phyloP scores from a whole-genome alignment of 2,329 filamentous ascomycete species.

The Alternaria viburni region DNA sequence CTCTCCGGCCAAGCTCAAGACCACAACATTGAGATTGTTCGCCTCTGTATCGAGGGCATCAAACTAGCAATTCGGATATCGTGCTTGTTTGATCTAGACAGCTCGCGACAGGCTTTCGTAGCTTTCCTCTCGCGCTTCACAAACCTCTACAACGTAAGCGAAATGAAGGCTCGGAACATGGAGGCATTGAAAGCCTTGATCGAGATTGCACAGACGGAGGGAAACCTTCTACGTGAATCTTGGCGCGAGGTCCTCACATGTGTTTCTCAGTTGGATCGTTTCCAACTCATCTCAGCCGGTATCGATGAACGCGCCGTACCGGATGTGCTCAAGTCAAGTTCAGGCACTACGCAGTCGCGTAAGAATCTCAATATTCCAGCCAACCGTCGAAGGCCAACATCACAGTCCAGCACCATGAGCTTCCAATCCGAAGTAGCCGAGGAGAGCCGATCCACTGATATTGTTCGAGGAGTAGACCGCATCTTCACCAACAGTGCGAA shows the following conservation, averaged over 20 bases:
- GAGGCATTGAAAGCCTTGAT: slow-evolving; percentile 91
- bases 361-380: slow-evolving; percentile 69
- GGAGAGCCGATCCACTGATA: slow-evolving; percentile 90
- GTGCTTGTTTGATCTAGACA: slow-evolving; percentile 90
- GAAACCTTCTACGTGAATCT: slow-evolving; percentile 84
- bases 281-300: slow-evolving; percentile 93
- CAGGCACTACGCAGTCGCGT: slow-evolving; percentile 64
- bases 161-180: slow-evolving; percentile 95
- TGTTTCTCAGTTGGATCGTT: slow-evolving; percentile 91
- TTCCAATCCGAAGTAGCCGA: slow-evolving; percentile 83
- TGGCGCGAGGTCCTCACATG: slow-evolving; percentile 97
- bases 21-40: slow-evolving; percentile 90
- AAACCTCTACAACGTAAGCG: slow-evolving; percentile 92
- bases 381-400: slow-evolving; percentile 57
- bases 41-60: slow-evolving; percentile 92
- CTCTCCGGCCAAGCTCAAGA: slow-evolving; percentile 93
- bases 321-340: slow-evolving; percentile 79
- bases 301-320: slow-evolving; percentile 92
- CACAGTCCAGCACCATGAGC: slow-evolving; percentile 52
- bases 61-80: slow-evolving; percentile 92
- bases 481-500: slow-evolving; percentile 98
- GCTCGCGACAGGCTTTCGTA: slow-evolving; percentile 93
- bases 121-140: slow-evolving; percentile 91
- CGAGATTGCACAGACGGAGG: slow-evolving; percentile 91
- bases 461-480: slow-evolving; percentile 88